These are phyloP conservation scores for Eremomyces bilateralis DNA, from an alignment of 495 filamentous ascomycete genomes.

Conservation along the genomic window DNA sequence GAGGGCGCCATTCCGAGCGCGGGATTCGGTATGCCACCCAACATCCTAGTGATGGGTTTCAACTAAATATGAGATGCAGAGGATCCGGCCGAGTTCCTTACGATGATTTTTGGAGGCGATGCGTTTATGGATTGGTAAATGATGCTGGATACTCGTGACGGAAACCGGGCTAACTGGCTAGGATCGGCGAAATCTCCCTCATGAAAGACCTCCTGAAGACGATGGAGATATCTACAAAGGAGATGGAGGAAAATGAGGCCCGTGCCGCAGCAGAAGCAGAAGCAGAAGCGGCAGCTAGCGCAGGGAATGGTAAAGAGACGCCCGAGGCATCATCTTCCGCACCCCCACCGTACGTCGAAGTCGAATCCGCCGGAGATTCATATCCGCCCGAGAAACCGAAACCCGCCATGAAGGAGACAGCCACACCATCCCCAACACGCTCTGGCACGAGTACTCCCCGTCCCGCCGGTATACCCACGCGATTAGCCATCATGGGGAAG, in stretches of 20 bases:
- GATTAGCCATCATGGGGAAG: slow-evolving; percentile 71
- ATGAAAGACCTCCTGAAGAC: slow-evolving; percentile 26
- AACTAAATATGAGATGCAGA: slow-evolving; percentile 29
- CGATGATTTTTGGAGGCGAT: slow-evolving; percentile 93
- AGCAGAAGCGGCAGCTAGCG: slow-evolving; percentile 5
- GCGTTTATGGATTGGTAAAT: slow-evolving; percentile 50
- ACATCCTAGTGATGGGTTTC: too few species aligned
- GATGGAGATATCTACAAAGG: slow-evolving; percentile 22
- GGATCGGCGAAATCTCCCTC: slow-evolving; percentile 24
- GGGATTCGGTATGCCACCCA: slow-evolving; percentile 48
- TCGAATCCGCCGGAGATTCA: too few species aligned
- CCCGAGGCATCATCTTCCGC: slow-evolving; percentile 7
- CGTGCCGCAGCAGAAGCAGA: slow-evolving; percentile 9
- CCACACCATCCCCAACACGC: slow-evolving; percentile 5
- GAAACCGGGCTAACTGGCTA: slow-evolving; percentile 7
- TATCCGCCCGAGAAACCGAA: slow-evolving; percentile 1
- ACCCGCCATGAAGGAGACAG: slow-evolving; percentile 1
- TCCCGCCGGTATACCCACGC: slow-evolving; percentile 39
- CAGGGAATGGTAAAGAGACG: neutral
- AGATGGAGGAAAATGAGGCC: slow-evolving; percentile 19
- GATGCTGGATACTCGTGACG: too few species aligned
- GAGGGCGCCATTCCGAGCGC: slow-evolving; percentile 67
- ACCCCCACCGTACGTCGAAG: slow-evolving; percentile 7
- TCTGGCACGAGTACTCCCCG: slow-evolving; percentile 50
- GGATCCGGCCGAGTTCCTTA: slow-evolving; percentile 95